These are phyloP conservation scores for Oemleria cerasiformis DNA, from an alignment of 306 rosid species.

Conservation along the genomic window DNA sequence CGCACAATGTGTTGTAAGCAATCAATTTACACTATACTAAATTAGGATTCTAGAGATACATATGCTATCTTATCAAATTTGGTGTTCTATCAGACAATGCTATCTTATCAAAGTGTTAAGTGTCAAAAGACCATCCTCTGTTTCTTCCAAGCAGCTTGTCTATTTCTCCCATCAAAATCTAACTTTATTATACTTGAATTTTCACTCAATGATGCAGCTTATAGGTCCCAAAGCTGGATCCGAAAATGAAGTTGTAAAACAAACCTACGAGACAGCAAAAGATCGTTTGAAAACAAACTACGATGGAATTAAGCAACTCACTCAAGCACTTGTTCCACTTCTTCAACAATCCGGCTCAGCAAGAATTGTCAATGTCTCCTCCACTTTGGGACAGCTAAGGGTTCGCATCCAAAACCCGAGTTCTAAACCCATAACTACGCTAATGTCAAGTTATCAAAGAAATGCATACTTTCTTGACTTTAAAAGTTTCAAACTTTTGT, in stretches of 20 bases:
- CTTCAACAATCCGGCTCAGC: slow-evolving; percentile 48
- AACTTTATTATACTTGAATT: no score
- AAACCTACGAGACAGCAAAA: slow-evolving; percentile 28
- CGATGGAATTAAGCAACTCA: slow-evolving; percentile 35
- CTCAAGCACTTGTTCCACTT: slow-evolving; percentile 37
- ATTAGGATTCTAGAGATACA: no score
- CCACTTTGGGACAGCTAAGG: slow-evolving; percentile 31
- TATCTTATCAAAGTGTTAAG: no score
- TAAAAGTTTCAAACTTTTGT: not conserved
- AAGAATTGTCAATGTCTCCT: slow-evolving; percentile 41
- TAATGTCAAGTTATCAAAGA: no score
- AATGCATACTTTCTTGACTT: not conserved
- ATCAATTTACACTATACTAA: no score
- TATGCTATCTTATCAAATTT: no score
- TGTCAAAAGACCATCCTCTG: no score
- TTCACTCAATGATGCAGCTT: no score
- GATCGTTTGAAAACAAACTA: slow-evolving; percentile 42
- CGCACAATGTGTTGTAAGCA: no score
- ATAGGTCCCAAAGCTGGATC: slow-evolving; percentile 4
- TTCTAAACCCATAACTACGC: not conserved
- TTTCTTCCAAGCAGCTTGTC: no score
- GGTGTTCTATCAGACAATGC: no score
- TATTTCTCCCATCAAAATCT: no score
- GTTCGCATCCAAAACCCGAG: slow-evolving; percentile 10
- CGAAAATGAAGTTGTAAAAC: not conserved